Base-by-base conservation (phyloP, 2,329 filamentous ascomycete species). In the Aspergillus sergii region DNA sequence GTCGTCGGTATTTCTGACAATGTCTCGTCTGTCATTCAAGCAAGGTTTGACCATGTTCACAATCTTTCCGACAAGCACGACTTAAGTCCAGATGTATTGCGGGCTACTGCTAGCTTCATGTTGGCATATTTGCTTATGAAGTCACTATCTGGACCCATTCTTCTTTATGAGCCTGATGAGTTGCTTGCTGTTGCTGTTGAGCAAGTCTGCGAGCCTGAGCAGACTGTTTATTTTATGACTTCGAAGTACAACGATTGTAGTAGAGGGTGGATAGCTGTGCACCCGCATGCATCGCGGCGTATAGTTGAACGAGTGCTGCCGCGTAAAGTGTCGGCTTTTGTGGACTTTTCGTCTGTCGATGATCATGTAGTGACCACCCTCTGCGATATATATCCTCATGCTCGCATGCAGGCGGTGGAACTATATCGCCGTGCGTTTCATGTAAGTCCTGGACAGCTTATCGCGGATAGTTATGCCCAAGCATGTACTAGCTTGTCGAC, bases 401-500 rank as follows among this genome's bases (percentile, higher is more conserved):
- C 21, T 26, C 32, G 7, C 1, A 16, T 56, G 16, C 53, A 26
- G 8, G 1, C 10, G 3, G 32, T 2, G 10, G 32, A 39, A 7
- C n/a, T 56, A 41, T 56, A 56, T 41, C 34, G 5, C 11, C 30
- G 16, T 56, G 53, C 4, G 10, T 39, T 28, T 14, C 4, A 9
- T 41, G 26, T 1, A 26, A 34, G 3, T 16, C 56, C 41, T 36
- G 9, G 26, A 10, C 39, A 58, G 16, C 41, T 58, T 58, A 45
- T 58, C 28, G 26, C 41, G 28, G 56, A 58, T 11, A 46, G 26
- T 4, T 58, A 58, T 58, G 3, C 26, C 48, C 56, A 48, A 45
- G 41, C 56, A 46, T 58, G 56, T 21, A 58, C 26, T 16, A 58
- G 26, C 12, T 34, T 58, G 26, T 9, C 41, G 56, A 58, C 41